Evolutionary conservation across 2,329 filamentous ascomycete genomes (phyloP).

Genomic region (Cryoendolithus antarcticus): DNA sequence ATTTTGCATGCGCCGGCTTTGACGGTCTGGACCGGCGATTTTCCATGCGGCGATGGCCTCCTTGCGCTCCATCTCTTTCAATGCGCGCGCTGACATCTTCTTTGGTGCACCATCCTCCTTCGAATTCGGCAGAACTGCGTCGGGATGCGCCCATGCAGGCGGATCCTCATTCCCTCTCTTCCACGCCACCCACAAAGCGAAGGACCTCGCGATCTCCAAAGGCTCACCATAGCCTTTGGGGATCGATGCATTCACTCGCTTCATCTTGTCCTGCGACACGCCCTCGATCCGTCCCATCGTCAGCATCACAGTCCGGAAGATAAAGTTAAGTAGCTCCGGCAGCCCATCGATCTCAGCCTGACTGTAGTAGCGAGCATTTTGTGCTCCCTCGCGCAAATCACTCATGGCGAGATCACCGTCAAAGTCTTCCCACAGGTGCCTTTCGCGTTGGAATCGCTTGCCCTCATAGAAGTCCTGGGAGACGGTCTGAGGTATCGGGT

Average conservation of each 20-base stretch:
- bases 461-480: constrained; percentile 43
- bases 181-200: constrained; percentile 56
- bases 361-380: constrained; percentile 48
- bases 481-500: constrained; percentile 48
- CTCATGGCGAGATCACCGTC: constrained; percentile 38
- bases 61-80: constrained; percentile 45
- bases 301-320: constrained; percentile 51
- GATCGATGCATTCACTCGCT: constrained; percentile 49
- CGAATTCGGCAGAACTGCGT: constrained; percentile 40
- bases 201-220: constrained; percentile 44
- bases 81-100: constrained; percentile 42
- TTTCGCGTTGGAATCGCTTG: constrained; percentile 42
- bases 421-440: constrained; percentile 47
- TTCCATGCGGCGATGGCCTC: constrained; percentile 30
- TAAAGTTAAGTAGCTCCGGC: constrained; percentile 46
- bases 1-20: constrained; percentile 1
- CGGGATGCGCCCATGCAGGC: constrained; percentile 49
- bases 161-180: constrained; percentile 53
- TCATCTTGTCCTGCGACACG: constrained; percentile 44
- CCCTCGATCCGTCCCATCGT: constrained; percentile 49
- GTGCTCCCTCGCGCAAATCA: constrained; percentile 35
- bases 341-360: constrained; percentile 50
- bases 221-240: constrained; percentile 51
- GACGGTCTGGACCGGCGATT: constrained; percentile 3
- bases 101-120: constrained; percentile 37